A percentile compares a stretch with the other conserved stretches of the same genome.
phyloP scores from a whole-genome alignment of 331 rosid genomes.

The Rosa hybrid region DNA sequence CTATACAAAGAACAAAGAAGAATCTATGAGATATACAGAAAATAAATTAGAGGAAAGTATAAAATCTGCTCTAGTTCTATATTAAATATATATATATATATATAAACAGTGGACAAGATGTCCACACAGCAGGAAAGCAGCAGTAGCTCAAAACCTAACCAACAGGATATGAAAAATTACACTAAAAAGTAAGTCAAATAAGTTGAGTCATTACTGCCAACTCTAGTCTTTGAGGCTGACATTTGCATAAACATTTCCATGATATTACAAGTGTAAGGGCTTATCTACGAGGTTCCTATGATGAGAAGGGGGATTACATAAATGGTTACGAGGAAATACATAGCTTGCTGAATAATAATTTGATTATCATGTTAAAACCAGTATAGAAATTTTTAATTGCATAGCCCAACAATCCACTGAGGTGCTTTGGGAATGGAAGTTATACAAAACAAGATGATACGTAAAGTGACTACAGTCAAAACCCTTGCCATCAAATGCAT shows the following conservation, averaged over 20 bases:
- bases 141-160: neutral
- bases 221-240: slow-evolving; percentile 7
- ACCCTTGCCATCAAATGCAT: too few species aligned
- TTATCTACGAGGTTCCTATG: neutral
- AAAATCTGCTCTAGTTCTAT: neutral
- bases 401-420: neutral
- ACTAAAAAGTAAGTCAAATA: neutral
- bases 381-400: neutral
- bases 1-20: slow-evolving; percentile 39
- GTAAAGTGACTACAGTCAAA: too few species aligned
- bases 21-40: slow-evolving; percentile 17
- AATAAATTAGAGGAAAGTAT: slow-evolving; percentile 16
- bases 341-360: neutral
- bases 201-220: neutral
- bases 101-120: neutral
- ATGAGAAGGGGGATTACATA: neutral
- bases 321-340: neutral
- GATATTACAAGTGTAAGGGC: neutral
- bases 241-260: neutral
- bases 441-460: too few species aligned
- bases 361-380: neutral
- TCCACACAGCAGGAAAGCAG: neutral
- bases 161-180: neutral
- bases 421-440: too few species aligned
- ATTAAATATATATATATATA: neutral